Evolutionary conservation across 2,329 filamentous ascomycete genomes (phyloP).

Genomic region (Penicillium paneum): DNA sequence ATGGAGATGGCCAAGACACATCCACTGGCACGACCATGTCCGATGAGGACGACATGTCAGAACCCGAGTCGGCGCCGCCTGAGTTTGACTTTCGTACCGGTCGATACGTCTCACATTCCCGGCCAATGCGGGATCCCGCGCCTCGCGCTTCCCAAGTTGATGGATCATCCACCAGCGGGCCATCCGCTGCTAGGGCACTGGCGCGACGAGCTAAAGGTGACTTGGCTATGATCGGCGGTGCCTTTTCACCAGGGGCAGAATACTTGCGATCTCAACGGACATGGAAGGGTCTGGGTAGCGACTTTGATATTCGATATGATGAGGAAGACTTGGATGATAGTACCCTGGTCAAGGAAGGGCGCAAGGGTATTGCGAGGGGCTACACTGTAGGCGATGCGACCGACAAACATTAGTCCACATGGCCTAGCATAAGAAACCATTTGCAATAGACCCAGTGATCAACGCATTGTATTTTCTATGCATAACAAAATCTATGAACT

Average conservation of each 20-base stretch:
- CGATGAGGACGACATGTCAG: constrained; percentile 63
- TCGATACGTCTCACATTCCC: constrained; percentile 71
- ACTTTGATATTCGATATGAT: constrained; percentile 65
- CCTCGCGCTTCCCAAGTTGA: constrained; percentile 28
- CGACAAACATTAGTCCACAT: constrained; percentile 32
- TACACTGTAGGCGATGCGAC: constrained; percentile 69
- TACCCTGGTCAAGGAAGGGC: constrained; percentile 75
- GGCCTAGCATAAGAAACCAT: background rate
- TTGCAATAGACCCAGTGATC: constrained; percentile 8
- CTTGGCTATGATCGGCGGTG: constrained; percentile 75
- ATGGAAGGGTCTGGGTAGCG: constrained; percentile 88
- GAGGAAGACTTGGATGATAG: constrained; percentile 54
- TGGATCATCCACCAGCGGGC: constrained; percentile 25
- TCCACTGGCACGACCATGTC: constrained; percentile 27
- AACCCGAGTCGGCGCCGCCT: constrained; percentile 67
- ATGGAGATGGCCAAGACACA: constrained; percentile 26
- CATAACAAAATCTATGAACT: background rate
- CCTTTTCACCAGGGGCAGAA: constrained; percentile 87
- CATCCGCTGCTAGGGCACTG: constrained; percentile 49
- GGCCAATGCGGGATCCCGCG: constrained; percentile 43
- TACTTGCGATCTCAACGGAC: constrained; percentile 77
- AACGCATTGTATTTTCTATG: background rate
- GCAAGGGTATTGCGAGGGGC: constrained; percentile 81
- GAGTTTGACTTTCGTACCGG: constrained; percentile 92
- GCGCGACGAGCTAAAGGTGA: constrained; percentile 66